phyloP scores from a whole-genome alignment of 257 asterid genomes.

The Asclepias syriaca region DNA sequence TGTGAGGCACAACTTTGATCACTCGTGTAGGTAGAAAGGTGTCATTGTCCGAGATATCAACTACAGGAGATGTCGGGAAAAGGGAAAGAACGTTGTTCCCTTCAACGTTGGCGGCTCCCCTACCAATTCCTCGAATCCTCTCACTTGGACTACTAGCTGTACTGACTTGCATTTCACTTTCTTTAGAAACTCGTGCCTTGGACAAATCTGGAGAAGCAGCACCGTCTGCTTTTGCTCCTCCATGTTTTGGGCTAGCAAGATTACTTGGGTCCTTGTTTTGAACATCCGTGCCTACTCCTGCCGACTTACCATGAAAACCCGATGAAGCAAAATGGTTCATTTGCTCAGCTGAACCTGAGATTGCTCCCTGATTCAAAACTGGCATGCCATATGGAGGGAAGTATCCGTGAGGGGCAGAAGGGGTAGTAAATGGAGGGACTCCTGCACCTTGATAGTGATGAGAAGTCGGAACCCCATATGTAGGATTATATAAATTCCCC shows the following conservation, averaged over 20 bases:
- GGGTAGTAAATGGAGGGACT: constrained; percentile 30
- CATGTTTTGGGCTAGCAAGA: constrained; percentile 24
- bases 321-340: constrained; percentile 21
- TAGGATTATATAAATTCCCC: constrained; percentile 40
- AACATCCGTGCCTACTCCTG: constrained; percentile 21
- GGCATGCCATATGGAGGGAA: constrained; percentile 55
- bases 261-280: constrained; percentile 21
- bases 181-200: constrained; percentile 23
- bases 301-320: constrained; percentile 18
- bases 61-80: constrained; percentile 41
- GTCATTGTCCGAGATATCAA: constrained; percentile 11
- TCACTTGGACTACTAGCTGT: constrained; percentile 52
- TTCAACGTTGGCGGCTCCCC: constrained; percentile 15
- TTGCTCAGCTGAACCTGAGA: constrained; percentile 35
- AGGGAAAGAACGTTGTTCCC: constrained; percentile 44
- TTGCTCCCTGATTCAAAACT: constrained; percentile 34
- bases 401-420: constrained; percentile 39
- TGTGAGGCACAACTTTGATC: constrained; percentile 73
- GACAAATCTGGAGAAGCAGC: constrained; percentile 12
- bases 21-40: constrained; percentile 34
- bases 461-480: constrained; percentile 43
- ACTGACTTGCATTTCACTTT: constrained; percentile 55
- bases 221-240: constrained; percentile 21
- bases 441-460: constrained; percentile 35
- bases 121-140: constrained; percentile 17